Evolutionary conservation across 1,284 basidiomycete species (phyloP).

Genomic region (Schizophyllum commune): DNA sequence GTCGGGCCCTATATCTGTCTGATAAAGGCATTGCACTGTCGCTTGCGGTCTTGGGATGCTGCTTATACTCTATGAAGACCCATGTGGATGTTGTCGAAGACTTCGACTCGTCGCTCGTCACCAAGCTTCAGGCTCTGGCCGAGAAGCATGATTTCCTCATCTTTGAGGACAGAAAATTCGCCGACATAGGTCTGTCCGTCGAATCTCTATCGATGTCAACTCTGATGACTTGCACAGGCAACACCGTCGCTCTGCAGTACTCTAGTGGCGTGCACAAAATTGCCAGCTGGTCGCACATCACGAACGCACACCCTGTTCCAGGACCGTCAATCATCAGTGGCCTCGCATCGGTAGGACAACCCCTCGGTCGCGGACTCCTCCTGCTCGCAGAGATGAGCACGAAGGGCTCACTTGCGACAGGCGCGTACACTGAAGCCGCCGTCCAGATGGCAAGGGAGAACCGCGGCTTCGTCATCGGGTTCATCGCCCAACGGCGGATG

Average conservation of each 20-base stretch:
- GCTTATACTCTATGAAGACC: conserved; percentile 53
- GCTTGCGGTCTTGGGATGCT: conserved; percentile 10
- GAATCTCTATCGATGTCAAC: neutral
- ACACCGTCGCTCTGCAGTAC: conserved; percentile 95
- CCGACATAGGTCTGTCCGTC: conserved; percentile 85
- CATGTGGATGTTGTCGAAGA: conserved; percentile 96
- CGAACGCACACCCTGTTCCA: conserved; percentile 93
- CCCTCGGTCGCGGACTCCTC: conserved; percentile 81
- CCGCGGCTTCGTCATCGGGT: conserved; percentile 88
- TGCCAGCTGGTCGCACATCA: conserved; percentile 94
- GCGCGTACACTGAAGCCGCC: conserved; percentile 79
- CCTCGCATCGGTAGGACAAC: conserved; percentile 78
- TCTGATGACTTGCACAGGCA: conserved; percentile 48
- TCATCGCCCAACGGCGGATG: conserved; percentile 87
- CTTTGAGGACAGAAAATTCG: conserved; percentile 99
- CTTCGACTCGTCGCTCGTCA: conserved; percentile 73
- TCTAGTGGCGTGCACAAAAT: conserved; percentile 91
- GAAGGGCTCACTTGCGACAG: conserved; percentile 79
- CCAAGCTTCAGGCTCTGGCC: conserved; percentile 66
- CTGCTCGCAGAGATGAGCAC: conserved; percentile 97
- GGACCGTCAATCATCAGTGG: conserved; percentile 92
- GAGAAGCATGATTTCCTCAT: conserved; percentile 89
- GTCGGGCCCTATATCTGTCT: conserved; percentile 90
- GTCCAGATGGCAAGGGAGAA: conserved; percentile 81
- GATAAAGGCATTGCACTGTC: conserved; percentile 66